A percentile compares a stretch with the other conserved stretches of the same genome.
phyloP scores from a whole-genome alignment of 352 stramenopile genomes.

The Phytophthora melonis region DNA sequence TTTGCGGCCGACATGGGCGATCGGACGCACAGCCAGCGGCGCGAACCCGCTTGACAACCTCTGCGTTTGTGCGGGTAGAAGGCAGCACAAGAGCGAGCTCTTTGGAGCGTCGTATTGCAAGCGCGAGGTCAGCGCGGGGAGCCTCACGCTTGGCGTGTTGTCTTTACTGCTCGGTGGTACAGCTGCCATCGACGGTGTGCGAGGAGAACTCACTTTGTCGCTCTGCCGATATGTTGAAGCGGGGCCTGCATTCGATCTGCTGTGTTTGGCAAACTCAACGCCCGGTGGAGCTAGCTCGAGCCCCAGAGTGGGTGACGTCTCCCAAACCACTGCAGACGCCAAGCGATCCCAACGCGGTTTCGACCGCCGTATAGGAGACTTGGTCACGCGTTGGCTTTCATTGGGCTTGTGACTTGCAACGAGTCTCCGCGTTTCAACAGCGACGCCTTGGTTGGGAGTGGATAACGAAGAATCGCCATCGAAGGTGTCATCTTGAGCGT shows the following conservation, averaged over 20 bases:
- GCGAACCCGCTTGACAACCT: neutral
- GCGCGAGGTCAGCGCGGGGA: conserved; percentile 8
- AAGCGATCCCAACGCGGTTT: conserved; percentile 23
- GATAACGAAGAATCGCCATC: neutral
- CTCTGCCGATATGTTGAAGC: neutral
- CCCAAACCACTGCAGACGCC: conserved; percentile 25
- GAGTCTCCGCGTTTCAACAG: conserved; percentile 29
- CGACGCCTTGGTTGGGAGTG: neutral
- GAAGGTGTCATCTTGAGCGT: conserved; percentile 4
- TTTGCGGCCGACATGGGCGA: neutral
- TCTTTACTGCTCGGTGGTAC: neutral
- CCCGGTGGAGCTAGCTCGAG: conserved; percentile 15
- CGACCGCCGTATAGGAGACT: conserved; percentile 10
- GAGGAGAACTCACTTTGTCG: conserved; percentile 14
- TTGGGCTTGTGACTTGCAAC: conserved; percentile 16
- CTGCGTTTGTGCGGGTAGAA: conserved; percentile 38
- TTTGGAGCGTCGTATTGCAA: neutral
- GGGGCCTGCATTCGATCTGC: conserved; percentile 1
- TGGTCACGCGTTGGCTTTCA: neutral
- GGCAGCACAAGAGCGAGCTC: conserved; percentile 38
- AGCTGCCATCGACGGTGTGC: neutral
- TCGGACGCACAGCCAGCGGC: neutral
- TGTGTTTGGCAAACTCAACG: conserved; percentile 29
- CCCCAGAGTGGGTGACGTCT: neutral
- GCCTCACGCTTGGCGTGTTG: neutral